Base-by-base conservation (phyloP, 176 grass and related monocot genomes). In the Cenchrus purpureus region DNA sequence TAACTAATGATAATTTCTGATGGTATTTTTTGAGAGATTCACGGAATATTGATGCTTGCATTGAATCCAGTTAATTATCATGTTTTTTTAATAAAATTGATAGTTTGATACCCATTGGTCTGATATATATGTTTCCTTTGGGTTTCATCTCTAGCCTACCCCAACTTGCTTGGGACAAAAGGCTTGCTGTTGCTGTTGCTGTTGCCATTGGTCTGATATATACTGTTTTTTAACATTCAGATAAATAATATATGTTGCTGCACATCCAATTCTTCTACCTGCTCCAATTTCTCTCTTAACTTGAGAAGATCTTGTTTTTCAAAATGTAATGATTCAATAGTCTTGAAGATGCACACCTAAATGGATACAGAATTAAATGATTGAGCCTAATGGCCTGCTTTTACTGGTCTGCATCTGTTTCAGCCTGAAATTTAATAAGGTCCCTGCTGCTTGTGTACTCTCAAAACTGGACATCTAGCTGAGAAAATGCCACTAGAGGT, bases 31-130 rank as follows among this genome's bases (percentile, higher is more conserved):
- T 71, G n/a, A 65, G 19, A 45, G 22, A 55, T 58, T 82, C 37
- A 12, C 25, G 55, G 4, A 71, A 65, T 71, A 22, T 2, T 85
- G 15, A 71, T 82, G 28, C 15, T 85, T 82, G 22, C n/a, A 48
- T 71, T 82, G 8, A 28, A 56, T 77, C 43, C 1, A 0, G 12
- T 46, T 64, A 88, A 73, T n/a, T 65, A 6, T 57, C 74, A 56
- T 67, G 51, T 40, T 65, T 7, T 59, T 76, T 87, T 68, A 14
- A 59, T 67, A 51, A 49, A 74, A 52, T 61, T 50, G 12, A 25
- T 25, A 25, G 25, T 25, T 25, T 25, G 25, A 12, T 28, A 79
- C 40, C 8, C 14, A 29, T 66, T 28, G 10, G 52, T 81, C 54
- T 83, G 29, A 85, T 69, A 12, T 29, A 51, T 19, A 82, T 62